These are phyloP conservation scores for Trichoderma reesei DNA, from an alignment of 495 filamentous ascomycete genomes.

Conservation along the genomic window DNA sequence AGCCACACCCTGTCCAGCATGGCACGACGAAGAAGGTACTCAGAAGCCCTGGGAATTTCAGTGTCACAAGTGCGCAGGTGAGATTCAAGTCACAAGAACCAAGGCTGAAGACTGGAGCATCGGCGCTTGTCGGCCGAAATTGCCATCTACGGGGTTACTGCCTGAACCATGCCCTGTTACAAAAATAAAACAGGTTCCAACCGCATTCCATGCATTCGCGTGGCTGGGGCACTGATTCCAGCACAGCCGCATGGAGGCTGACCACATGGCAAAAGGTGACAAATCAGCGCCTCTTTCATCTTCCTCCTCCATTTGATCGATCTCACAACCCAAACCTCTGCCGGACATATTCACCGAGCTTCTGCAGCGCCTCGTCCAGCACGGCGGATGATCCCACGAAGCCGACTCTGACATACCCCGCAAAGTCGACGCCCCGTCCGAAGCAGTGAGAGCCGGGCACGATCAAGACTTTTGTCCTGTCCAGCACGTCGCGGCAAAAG, in stretches of 20 bases:
- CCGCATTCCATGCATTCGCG: no score
- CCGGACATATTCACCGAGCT: constrained; percentile 49
- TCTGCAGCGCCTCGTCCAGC: constrained; percentile 55
- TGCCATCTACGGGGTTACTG: no score
- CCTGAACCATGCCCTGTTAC: no score
- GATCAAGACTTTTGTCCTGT: constrained; percentile 69
- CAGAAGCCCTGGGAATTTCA: no score
- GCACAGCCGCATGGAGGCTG: background rate
- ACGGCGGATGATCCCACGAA: constrained; percentile 67
- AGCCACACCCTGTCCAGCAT: no score
- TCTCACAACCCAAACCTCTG: constrained; percentile 15
- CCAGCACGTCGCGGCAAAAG: constrained; percentile 61
- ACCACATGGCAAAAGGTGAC: background rate
- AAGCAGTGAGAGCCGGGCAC: constrained; percentile 71
- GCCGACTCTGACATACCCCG: constrained; percentile 71
- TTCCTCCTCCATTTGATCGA: background rate
- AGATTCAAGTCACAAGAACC: no score
- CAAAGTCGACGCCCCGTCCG: constrained; percentile 57
- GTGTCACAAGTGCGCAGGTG: no score
- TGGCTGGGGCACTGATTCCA: no score
- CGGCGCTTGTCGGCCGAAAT: no score
- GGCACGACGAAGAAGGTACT: no score
- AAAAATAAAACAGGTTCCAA: no score
- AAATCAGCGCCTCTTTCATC: background rate
- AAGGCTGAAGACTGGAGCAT: no score